Evolutionary conservation across 2,329 filamentous ascomycete genomes (phyloP).

Genomic region (Whalleya microplaca): DNA sequence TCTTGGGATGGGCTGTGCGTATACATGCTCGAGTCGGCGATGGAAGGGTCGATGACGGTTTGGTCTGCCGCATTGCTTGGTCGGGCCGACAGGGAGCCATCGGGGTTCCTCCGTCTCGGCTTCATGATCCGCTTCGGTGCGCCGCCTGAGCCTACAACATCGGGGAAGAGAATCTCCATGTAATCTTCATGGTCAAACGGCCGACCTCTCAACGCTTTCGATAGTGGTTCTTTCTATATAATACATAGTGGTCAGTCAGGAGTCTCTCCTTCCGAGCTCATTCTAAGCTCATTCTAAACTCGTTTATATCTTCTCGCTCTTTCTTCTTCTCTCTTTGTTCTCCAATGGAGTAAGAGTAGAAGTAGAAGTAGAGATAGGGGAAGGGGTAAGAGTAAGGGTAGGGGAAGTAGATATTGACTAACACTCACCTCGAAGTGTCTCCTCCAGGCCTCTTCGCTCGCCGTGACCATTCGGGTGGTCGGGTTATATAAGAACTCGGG

Average conservation of each 20-base stretch:
- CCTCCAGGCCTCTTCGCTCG: slow-evolving; percentile 60
- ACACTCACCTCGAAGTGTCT: slow-evolving; percentile 61
- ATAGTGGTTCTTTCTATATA: slow-evolving; percentile 59
- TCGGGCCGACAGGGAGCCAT: slow-evolving; percentile 48
- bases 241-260: neutral
- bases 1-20: slow-evolving; percentile 25
- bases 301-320: too few species aligned
- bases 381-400: neutral
- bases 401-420: neutral
- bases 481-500: slow-evolving; percentile 60
- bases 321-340: neutral
- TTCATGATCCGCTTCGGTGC: slow-evolving; percentile 64
- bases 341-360: neutral
- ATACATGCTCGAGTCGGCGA: slow-evolving; percentile 28
- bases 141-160: slow-evolving; percentile 62
- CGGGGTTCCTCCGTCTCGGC: slow-evolving; percentile 53
- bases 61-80: slow-evolving; percentile 50
- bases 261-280: too few species aligned
- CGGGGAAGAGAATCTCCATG: slow-evolving; percentile 64
- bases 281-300: too few species aligned
- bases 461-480: slow-evolving; percentile 54
- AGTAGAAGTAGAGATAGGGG: neutral
- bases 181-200: slow-evolving; percentile 64
- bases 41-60: slow-evolving; percentile 39
- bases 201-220: slow-evolving; percentile 58